These are phyloP conservation scores for Chloropicon primus DNA, from an alignment of 139 green algal species.

Conservation along the genomic window DNA sequence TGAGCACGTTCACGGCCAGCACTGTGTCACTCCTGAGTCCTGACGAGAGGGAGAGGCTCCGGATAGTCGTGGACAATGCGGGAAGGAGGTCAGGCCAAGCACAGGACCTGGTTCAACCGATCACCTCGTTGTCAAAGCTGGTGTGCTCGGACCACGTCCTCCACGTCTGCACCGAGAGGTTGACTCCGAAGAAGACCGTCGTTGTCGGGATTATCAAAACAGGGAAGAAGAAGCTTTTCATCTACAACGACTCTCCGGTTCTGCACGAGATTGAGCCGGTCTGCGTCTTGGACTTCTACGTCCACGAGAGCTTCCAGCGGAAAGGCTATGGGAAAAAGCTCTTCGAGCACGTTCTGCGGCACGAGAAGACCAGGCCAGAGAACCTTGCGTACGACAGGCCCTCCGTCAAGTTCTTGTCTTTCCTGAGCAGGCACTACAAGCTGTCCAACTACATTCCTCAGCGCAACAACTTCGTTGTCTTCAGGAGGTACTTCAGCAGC, in stretches of 20 bases:
- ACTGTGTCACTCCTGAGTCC: neutral
- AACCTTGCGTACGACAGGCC: constrained; percentile 55
- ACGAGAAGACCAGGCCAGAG: constrained; percentile 5
- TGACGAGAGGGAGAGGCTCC: neutral
- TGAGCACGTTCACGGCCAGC: neutral
- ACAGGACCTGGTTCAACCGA: neutral
- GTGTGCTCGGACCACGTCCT: neutral
- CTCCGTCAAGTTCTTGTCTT: constrained; percentile 50
- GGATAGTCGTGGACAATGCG: neutral
- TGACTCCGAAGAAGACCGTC: neutral
- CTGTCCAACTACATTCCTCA: constrained; percentile 39
- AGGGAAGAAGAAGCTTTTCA: neutral
- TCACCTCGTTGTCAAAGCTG: neutral
- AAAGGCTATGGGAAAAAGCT: constrained; percentile 43
- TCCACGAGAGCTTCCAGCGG: constrained; percentile 59
- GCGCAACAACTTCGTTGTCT: constrained; percentile 57
- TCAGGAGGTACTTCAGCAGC: constrained; percentile 6
- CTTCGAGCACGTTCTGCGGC: constrained; percentile 36
- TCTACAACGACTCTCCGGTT: neutral
- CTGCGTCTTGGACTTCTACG: constrained; percentile 74
- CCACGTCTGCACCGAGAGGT: neutral
- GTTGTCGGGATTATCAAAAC: neutral
- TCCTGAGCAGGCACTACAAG: constrained; percentile 53
- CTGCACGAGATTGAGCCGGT: constrained; percentile 37
- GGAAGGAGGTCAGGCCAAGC: neutral